Evolutionary conservation across 129 eudicot genomes (phyloP), one percentile per base, ranked within the genome.

Genomic region (Silybum marianum): DNA sequence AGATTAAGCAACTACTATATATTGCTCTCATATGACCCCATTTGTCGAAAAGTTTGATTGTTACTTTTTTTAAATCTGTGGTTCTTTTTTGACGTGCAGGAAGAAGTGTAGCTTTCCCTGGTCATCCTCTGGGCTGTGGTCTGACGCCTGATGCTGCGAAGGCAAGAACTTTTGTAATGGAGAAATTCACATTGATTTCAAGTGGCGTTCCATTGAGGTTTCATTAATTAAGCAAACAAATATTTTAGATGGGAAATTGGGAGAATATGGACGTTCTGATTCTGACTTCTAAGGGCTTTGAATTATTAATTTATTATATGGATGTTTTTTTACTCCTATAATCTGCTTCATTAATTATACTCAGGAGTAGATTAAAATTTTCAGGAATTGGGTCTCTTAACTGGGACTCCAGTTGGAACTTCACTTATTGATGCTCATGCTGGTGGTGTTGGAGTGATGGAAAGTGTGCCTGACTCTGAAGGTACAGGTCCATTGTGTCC

Each of bases 391-490:
- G 99, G 93, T 69, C 89, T 96, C 82, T 28, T 73, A 72, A 75
- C 87, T 6, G 99, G 99, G 72, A 96, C 84, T 76, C 99, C 99
- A 28, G 98, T 96, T 25, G 99, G 97, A 74, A 96, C 98, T 74
- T 93, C 99, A 18, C 85, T 96, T 75, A 93, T 96, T 80, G 99
- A 96, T 93, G 99, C 99, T 63, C 99, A 96, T 85, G 99, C 99
- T 78, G 99, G 99, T 81, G 98, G 99, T 24, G 97, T 96, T 78
- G 99, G 99, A 24, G 97, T 96, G 25, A 96, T 96, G 97, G 99
- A 93, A 91, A 96, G 99, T 80, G 86, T 80, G 73, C 92, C 90
- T 14, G 76, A 58, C 1, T 80, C 88, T 82, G 86, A 90, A 84
- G 24, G 86, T 40, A 83, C 72, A 84, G 94, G 99, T 95, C 71